phyloP scores from a whole-genome alignment of 768 basidiomycete species.

The Pisolithus marmoratus region DNA sequence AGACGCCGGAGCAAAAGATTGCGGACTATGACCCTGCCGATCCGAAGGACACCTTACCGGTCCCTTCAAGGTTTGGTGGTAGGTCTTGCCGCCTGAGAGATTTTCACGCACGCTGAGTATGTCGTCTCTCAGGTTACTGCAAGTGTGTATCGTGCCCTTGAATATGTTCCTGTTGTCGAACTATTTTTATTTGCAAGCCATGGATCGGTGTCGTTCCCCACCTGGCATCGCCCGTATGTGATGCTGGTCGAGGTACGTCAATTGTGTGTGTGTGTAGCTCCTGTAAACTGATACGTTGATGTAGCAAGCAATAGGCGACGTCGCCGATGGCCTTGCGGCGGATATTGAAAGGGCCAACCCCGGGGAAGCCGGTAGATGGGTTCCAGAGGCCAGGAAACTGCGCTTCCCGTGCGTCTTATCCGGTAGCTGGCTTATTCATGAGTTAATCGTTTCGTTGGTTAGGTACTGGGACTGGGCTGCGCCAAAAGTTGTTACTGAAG shows the following conservation, averaged over 20 bases:
- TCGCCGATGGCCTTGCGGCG: slow-evolving; percentile 17
- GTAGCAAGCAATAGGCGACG: slow-evolving; percentile 25
- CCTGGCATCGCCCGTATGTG: slow-evolving; percentile 25
- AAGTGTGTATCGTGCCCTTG: slow-evolving; percentile 12
- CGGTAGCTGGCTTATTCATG: neutral
- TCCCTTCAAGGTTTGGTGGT: slow-evolving; percentile 25
- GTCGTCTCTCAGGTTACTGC: slow-evolving; percentile 16
- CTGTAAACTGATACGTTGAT: neutral
- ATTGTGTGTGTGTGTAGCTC: neutral
- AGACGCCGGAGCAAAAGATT: slow-evolving; percentile 6
- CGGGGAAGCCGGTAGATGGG: slow-evolving; percentile 15
- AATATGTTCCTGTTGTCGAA: neutral
- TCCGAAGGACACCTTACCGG: slow-evolving; percentile 21
- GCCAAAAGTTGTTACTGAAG: slow-evolving; percentile 11
- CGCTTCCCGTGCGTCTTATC: slow-evolving; percentile 22
- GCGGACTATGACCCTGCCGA: slow-evolving; percentile 15
- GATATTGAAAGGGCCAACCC: slow-evolving; percentile 19
- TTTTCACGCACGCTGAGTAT: neutral
- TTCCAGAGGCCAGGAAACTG: slow-evolving; percentile 15
- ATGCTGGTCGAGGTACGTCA: slow-evolving; percentile 19
- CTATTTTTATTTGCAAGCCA: slow-evolving; percentile 10
- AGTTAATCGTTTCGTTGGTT: neutral
- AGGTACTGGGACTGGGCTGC: slow-evolving; percentile 29
- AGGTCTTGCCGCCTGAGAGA: neutral
- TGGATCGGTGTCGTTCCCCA: slow-evolving; percentile 15